Percentiles rank a stretch among this genome's conserved stretches.
These are phyloP conservation scores for Fraxinus velutina DNA, from an alignment of 305 asterid species.

Conservation along the genomic window DNA sequence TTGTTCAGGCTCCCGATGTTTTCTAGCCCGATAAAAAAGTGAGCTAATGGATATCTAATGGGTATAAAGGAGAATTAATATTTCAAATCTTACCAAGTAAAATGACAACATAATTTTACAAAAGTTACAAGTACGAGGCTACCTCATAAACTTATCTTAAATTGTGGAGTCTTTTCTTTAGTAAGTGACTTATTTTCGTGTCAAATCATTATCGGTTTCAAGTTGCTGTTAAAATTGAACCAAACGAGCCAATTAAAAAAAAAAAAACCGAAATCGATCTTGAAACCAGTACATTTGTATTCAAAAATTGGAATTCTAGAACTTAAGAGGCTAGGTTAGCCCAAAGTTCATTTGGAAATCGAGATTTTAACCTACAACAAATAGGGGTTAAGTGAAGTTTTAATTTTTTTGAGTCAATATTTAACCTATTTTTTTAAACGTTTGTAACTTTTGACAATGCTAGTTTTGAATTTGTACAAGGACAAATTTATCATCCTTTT, in stretches of 20 bases:
- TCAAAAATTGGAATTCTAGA: not conserved
- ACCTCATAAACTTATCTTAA: not conserved
- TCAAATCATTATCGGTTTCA: not conserved
- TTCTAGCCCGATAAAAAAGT: too few relatives aligned
- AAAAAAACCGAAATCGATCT: not conserved
- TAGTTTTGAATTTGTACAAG: too few relatives aligned
- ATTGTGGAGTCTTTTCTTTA: not conserved
- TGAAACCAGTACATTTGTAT: not conserved
- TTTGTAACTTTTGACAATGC: not conserved
- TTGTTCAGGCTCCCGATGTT: not conserved
- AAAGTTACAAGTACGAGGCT: not conserved
- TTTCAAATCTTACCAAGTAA: not conserved
- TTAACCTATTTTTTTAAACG: not conserved
- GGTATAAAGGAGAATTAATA: not conserved
- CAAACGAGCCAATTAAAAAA: not conserved
- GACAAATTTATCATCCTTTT: not conserved
- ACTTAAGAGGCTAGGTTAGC: not conserved
- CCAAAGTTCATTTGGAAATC: not conserved
- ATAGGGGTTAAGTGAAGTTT: too few relatives aligned
- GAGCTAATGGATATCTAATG: too few relatives aligned
- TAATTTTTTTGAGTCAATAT: too few relatives aligned
- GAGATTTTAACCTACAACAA: too few relatives aligned
- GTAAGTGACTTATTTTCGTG: not conserved
- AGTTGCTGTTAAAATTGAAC: not conserved
- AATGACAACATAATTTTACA: not conserved